Base-by-base conservation (phyloP, 495 filamentous ascomycete species). In the Pyrenula massariospora region DNA sequence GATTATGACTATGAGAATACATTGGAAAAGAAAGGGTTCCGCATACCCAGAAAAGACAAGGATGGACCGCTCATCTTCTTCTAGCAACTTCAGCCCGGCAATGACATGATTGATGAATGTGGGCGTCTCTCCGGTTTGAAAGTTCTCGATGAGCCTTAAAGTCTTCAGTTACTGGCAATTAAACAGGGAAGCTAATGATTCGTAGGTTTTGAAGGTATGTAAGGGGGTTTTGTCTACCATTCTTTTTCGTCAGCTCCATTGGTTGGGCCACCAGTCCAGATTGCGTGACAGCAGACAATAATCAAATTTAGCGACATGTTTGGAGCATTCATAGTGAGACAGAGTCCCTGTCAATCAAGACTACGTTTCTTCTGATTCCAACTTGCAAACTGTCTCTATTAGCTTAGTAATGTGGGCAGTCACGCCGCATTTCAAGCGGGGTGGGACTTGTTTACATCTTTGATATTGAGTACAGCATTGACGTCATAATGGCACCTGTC, bases 231-330 rank as follows among this genome's bases (percentile, higher is more conserved):
- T 42, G 15, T 58, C 66, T 77, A 83, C 88, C 87, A 91, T 67
- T 91, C 86, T 15, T 68, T 57, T 61, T 87, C 85, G 50, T 77
- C 70, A 20, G 63, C 55, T 11, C 84, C 87, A 3, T 74, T 69
- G 1, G 69, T 69, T n/a, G 76, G 71, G 0, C 85, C 86, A 49
- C 84, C 83, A 19, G 77, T 66, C 74, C 87, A 93, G 25, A 93
- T 88, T 0, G 81, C 87, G 65, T 94, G 89, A 60, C 89, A 88
- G 68, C 87, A 90, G 52, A 92, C 85, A 50, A 92, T 68, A 2
- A 93, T 79, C 0, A 92, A 74, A 60, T 42, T 5, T 15, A 42
- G 15, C 8, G 31, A 42, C 15, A 42, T 42, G 31, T 15, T 42
- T 5, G 31, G 15, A 42, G n/a, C n/a, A n/a, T n/a, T n/a, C n/a